Conservation (phyloP, 1,284 basidiomycete species). For the Ganoderma lucidum region DNA sequence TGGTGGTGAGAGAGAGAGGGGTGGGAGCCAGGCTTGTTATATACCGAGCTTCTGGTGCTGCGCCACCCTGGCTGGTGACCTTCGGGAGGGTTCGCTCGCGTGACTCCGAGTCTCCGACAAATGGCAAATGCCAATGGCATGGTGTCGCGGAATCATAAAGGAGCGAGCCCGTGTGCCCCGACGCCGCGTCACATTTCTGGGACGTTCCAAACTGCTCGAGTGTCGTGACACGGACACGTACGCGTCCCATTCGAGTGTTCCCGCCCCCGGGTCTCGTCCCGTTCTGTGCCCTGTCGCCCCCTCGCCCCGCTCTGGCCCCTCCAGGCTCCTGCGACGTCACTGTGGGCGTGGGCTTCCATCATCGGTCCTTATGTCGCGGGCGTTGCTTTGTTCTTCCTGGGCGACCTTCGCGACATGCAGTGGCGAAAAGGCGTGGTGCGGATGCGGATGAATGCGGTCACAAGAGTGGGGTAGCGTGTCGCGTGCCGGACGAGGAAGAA, state of each 20-base stretch:
- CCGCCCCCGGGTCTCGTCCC: slow-evolving; percentile 31
- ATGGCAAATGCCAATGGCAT: neutral
- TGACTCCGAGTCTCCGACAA: slow-evolving; percentile 25
- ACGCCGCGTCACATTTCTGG: slow-evolving; percentile 27
- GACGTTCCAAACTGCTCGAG: slow-evolving; percentile 24
- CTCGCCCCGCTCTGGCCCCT: slow-evolving; percentile 10
- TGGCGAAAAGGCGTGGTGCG: slow-evolving; percentile 6
- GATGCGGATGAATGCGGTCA: slow-evolving; percentile 2
- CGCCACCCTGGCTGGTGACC: slow-evolving; percentile 23
- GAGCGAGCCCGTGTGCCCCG: slow-evolving; percentile 19
- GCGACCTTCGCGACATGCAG: neutral
- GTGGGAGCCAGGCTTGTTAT: slow-evolving; percentile 1
- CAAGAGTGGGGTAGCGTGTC: slow-evolving; percentile 9
- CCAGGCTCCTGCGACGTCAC: neutral
- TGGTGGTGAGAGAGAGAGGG: slow-evolving; percentile 13
- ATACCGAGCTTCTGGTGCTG: slow-evolving; percentile 19
- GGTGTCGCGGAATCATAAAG: slow-evolving; percentile 16
- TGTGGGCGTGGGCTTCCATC: neutral
- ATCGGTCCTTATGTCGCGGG: slow-evolving; percentile 5
- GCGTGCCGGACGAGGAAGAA: slow-evolving; percentile 17
- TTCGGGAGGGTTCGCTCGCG: slow-evolving; percentile 27
- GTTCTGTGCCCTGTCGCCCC: slow-evolving; percentile 13
- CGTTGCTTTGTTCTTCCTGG: slow-evolving; percentile 1
- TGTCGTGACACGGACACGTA: neutral
- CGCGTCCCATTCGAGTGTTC: slow-evolving; percentile 11